A percentile compares a stretch with the other conserved stretches of the same genome.
phyloP scores from a whole-genome alignment of 2,329 filamentous ascomycete species.

The Curvularia hawaiiensis region DNA sequence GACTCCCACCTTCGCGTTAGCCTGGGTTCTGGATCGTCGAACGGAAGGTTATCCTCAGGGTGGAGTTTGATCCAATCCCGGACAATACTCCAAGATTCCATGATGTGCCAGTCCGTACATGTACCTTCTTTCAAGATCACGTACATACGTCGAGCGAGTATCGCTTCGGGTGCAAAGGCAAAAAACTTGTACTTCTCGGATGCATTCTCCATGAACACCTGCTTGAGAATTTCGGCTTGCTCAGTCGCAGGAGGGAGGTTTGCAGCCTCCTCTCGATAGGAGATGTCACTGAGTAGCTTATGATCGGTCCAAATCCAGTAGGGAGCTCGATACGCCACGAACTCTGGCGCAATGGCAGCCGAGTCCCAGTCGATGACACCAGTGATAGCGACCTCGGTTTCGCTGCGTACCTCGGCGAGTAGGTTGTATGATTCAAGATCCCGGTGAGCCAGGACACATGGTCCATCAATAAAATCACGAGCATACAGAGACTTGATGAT shows the following conservation, averaged over 20 bases:
- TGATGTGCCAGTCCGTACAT: background rate
- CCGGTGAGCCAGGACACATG: background rate
- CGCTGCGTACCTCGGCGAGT: background rate
- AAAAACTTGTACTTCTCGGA: background rate
- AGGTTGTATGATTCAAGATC: background rate
- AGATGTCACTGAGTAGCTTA: background rate
- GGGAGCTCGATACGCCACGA: slow-evolving; percentile 40
- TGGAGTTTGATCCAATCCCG: background rate
- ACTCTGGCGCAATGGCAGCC: slow-evolving; percentile 38
- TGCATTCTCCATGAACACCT: background rate
- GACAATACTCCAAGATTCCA: background rate
- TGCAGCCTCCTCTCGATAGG: background rate
- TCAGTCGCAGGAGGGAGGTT: background rate
- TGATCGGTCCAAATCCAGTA: slow-evolving; percentile 37
- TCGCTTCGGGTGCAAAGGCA: background rate
- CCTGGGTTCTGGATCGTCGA: no score
- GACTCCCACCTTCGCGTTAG: no score
- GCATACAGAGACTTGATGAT: background rate
- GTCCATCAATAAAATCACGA: background rate
- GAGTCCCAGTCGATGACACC: slow-evolving; percentile 39
- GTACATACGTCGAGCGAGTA: background rate
- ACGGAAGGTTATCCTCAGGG: background rate
- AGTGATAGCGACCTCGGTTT: background rate
- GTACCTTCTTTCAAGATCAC: background rate
- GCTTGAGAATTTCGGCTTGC: background rate